Base-by-base conservation (phyloP, 148 eudicot species). In the Silene latifolia region DNA sequence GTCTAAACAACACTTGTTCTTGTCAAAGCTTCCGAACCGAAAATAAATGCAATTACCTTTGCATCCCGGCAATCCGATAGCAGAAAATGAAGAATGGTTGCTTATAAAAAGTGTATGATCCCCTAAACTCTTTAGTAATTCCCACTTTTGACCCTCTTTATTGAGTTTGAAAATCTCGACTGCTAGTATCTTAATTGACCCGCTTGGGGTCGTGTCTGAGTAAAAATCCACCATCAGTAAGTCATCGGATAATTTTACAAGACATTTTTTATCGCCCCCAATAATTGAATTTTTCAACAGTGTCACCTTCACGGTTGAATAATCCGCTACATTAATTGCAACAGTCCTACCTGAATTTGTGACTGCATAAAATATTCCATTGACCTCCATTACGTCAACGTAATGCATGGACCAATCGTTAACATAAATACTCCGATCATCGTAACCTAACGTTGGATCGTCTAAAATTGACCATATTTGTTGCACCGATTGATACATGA, bases 31-130 rank as follows among this genome's bases (percentile, higher is more conserved):
- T 20, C 46, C 75, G 15, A 80, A 75, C 64, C 73, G 70, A 66
- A 82, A 82, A 62, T 80, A 82, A 7, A 85, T 82, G 62, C 79
- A 80, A 71, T 85, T 85, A 12, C 76, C 83, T 69, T 75, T 74
- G 67, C 81, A 80, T 15, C 80, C 81, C 3, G 42, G 62, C 29
- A 85, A 35, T 1, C 67, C 76, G 25, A 69, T 44, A 0, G 67
- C 71, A 54, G 75, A 61, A 73, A 81, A 81, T 17, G 75, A 67
- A 1, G 80, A 81, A 63, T 77, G 75, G 4, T 81, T 71, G 72
- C 83, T 77, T 15, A 81, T 63, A 19, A 81, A 81, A 0, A 81
- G 54, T 15, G 80, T 63, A 24, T 67, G 71, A 4, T 56, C 80
- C 9, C 71, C 80, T 74, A 81, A 25, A 29, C 59, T 65, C 61